Conservation (phyloP, 352 stramenopile genomes). For the Pythium dissimile region DNA sequence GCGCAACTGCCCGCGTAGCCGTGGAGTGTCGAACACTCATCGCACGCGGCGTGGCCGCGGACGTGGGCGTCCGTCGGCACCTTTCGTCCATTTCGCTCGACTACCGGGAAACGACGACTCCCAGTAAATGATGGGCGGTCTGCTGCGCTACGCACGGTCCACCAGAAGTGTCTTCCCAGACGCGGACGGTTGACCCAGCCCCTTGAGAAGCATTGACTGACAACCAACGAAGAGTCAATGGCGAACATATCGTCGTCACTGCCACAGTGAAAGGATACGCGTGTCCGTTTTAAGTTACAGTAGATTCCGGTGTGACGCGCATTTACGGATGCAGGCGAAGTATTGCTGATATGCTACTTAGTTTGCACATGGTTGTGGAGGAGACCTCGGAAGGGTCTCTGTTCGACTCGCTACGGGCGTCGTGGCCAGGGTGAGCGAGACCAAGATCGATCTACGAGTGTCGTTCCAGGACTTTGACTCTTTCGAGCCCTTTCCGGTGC, state of each 20-base stretch:
- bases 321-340: conserved; percentile 4
- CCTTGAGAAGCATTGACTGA: conserved; percentile 10
- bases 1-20: conserved; percentile 5
- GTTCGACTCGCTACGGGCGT: background rate
- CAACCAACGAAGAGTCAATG: conserved; percentile 5
- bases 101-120: conserved; percentile 15
- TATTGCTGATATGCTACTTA: background rate
- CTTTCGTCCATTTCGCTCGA: background rate
- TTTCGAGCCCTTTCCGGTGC: background rate
- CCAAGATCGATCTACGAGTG: background rate
- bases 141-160: conserved; percentile 19
- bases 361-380: conserved; percentile 7
- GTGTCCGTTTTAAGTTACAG: conserved; percentile 4
- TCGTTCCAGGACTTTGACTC: conserved; percentile 3
- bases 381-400: background rate
- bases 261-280: conserved; percentile 1
- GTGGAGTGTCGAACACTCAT: background rate
- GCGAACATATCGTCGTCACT: conserved; percentile 6
- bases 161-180: background rate
- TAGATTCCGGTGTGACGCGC: conserved; percentile 3
- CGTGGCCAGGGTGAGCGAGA: background rate
- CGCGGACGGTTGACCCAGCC: conserved; percentile 9
- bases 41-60: background rate
- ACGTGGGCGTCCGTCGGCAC: background rate
- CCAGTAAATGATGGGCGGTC: conserved; percentile 24